Evolutionary conservation across 1,284 basidiomycete species (phyloP).

Genomic region (Microbotryum violaceum): DNA sequence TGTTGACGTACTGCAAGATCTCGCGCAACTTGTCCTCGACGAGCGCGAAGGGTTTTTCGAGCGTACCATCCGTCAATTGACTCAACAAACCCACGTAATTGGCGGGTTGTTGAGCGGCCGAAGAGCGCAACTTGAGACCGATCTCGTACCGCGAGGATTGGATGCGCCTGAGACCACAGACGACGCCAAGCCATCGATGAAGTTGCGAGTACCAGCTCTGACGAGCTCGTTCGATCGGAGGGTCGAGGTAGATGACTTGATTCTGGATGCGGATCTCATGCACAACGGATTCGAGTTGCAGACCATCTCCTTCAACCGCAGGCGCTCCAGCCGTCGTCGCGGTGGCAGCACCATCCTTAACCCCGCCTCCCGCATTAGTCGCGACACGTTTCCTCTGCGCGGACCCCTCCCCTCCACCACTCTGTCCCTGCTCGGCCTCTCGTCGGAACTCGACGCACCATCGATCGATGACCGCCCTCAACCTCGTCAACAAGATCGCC

Average conservation of each 20-base stretch:
- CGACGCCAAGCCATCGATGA: conserved; percentile 80
- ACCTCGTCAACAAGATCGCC: conserved; percentile 64
- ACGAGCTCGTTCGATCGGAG: conserved; percentile 89
- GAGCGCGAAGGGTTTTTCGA: conserved; percentile 74
- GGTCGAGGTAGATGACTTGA: conserved; percentile 96
- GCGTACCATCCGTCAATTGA: conserved; percentile 61
- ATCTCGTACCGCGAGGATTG: conserved; percentile 96
- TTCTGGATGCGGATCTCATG: conserved; percentile 97
- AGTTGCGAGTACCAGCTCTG: conserved; percentile 85
- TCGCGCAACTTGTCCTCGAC: conserved; percentile 83
- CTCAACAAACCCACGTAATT: conserved; percentile 48
- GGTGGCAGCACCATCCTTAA: conserved; percentile 47
- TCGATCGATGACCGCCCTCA: conserved; percentile 68
- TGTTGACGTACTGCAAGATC: conserved; percentile 81
- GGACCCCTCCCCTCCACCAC: conserved; percentile 49
- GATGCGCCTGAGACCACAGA: conserved; percentile 81
- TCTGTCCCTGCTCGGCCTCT: conserved; percentile 8
- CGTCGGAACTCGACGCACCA: conserved; percentile 77
- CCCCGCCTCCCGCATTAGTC: conserved; percentile 59
- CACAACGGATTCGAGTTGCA: conserved; percentile 70
- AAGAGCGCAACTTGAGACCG: conserved; percentile 69
- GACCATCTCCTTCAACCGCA: conserved; percentile 43
- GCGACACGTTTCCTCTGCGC: conserved; percentile 53
- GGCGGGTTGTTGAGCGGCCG: conserved; percentile 58
- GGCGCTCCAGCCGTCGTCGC: not conserved